These are phyloP conservation scores for Aspergillus glaucus DNA, from an alignment of 2,329 filamentous ascomycete genomes.

Conservation along the genomic window DNA sequence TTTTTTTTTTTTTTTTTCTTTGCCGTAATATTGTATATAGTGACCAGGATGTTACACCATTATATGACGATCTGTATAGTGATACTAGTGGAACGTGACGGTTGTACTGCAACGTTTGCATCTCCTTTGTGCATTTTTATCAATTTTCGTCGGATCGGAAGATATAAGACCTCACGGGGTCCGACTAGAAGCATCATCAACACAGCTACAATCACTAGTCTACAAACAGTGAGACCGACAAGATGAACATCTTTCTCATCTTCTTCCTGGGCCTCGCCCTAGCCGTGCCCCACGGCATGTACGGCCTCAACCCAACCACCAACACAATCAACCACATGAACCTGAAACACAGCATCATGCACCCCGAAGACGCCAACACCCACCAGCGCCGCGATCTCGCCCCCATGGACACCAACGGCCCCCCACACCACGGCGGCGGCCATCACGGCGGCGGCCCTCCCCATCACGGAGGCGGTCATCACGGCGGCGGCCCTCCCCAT, in stretches of 20 bases:
- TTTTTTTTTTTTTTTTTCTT: neutral
- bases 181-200: too few species aligned
- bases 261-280: conserved; percentile 3
- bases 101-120: neutral
- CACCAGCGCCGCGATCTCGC: neutral
- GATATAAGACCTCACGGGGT: too few species aligned
- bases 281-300: neutral
- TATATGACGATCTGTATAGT: too few species aligned
- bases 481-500: too few species aligned
- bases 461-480: too few species aligned
- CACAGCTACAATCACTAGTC: neutral
- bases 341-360: neutral
- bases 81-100: too few species aligned
- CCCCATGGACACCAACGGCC: neutral
- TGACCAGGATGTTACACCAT: neutral
- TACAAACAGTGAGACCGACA: neutral
- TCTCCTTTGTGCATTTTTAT: neutral
- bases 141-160: too few species aligned
- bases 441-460: too few species aligned
- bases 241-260: neutral
- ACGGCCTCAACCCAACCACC: neutral
- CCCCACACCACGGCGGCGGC: too few species aligned
- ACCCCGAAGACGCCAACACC: too few species aligned
- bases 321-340: neutral
- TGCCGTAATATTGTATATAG: neutral